Evolutionary conservation across 169 alveolate genomes (phyloP).

Genomic region (Babesia divergens): DNA sequence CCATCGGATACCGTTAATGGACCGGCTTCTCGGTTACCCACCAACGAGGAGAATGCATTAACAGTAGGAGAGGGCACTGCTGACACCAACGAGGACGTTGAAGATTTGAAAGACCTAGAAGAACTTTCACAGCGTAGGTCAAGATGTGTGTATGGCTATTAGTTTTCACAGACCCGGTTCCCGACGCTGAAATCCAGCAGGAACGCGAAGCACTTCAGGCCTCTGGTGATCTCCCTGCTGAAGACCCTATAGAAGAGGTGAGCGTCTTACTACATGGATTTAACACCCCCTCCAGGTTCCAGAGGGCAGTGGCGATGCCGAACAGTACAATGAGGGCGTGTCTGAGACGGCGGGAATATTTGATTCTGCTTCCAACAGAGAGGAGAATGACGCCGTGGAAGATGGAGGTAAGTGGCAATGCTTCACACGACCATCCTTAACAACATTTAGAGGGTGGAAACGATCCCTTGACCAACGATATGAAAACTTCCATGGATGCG

Average conservation of each 20-base stretch:
- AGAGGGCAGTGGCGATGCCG: neutral
- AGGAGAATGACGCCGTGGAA: slow-evolving; percentile 14
- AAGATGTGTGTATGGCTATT: neutral
- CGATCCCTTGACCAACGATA: neutral
- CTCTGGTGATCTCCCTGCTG: slow-evolving; percentile 14
- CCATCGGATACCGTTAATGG: neutral
- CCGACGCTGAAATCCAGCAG: slow-evolving; percentile 9
- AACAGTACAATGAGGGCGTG: slow-evolving; percentile 45
- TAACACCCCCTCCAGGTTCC: neutral
- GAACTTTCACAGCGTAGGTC: slow-evolving; percentile 1
- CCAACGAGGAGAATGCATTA: slow-evolving; percentile 56
- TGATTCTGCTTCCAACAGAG: slow-evolving; percentile 1
- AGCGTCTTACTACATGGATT: neutral
- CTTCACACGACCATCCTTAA: too few relatives aligned
- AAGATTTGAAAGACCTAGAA: slow-evolving; percentile 10
- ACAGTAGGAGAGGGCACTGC: neutral
- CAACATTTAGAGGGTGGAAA: neutral
- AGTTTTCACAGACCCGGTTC: slow-evolving; percentile 3
- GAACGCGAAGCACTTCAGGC: slow-evolving; percentile 27
- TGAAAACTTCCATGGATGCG: neutral
- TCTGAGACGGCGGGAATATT: slow-evolving; percentile 21
- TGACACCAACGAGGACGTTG: slow-evolving; percentile 1
- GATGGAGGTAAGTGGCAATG: neutral
- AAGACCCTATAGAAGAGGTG: slow-evolving; percentile 1
- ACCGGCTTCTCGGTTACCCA: slow-evolving; percentile 15